Base-by-base conservation (phyloP, 257 asterid species). In the Scutellaria baicalensis region DNA sequence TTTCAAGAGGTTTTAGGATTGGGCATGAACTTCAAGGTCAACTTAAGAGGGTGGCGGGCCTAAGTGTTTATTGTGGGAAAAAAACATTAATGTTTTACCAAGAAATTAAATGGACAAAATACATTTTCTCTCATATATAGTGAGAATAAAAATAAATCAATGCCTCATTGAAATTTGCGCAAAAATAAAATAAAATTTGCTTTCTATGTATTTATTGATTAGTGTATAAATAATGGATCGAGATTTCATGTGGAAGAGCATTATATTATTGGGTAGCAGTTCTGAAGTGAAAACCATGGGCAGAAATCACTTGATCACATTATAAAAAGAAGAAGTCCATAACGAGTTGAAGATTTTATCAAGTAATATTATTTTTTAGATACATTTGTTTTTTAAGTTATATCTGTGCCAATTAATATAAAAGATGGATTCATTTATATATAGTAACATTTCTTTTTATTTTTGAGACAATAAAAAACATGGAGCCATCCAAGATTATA, bases 201-300 rank as follows among this genome's bases (percentile, higher is more conserved):
- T 45, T 14, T 45, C 51, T 7, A 40, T 40, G 7, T 7, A 40
- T 13, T n/a, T n/a, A n/a, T n/a, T n/a, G n/a, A n/a, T n/a, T n/a
- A 33, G 1, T 9, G 1, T 8, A 8, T 8, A 9, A 40, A 18
- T 1, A 20, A 61, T 38, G 40, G 35, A 61, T 38, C 21, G 35
- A 58, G 64, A 6, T 59, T 36, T 31, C n/a, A 6, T 14, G 44
- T 40, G 44, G 44, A 40, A 40, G 44, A n/a, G 44, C 8, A 16
- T 57, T 27, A 13, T 27, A 27, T 27, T 27, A 27, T 52, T 52
- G 36, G 54, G 18, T 20, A 9, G 39, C 56, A 57, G 35, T 68
- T 47, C 52, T 42, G 40, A 43, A 57, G 33, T 70, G 36, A 57
- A 70, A 70, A 64, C 80, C 73, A 57, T 56, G 69, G 69, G 69